Percentiles rank a stretch among this genome's conserved stretches.
These are phyloP conservation scores for Ceratobasidium sp. DNA, from an alignment of 1,284 basidiomycete genomes.

Conservation along the genomic window DNA sequence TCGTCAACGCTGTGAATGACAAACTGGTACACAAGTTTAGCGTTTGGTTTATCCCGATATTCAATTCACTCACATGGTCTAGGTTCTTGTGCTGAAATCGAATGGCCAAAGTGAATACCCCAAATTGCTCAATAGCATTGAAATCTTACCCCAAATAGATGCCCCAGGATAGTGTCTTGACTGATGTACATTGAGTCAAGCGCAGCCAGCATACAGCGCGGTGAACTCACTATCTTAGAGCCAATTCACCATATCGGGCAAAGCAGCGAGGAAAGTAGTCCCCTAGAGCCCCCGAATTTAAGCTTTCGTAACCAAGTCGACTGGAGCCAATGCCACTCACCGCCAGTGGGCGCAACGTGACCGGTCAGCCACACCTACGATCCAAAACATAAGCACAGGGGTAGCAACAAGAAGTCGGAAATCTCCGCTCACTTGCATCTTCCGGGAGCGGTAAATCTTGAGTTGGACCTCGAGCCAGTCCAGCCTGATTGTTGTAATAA, in stretches of 20 bases:
- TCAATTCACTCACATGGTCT: slow-evolving; percentile 67
- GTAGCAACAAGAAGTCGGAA: slow-evolving; percentile 40
- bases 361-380: slow-evolving; percentile 60
- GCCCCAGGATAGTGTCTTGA: slow-evolving; percentile 91
- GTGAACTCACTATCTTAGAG: slow-evolving; percentile 28
- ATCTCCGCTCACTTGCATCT: slow-evolving; percentile 72
- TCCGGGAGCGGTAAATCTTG: slow-evolving; percentile 71
- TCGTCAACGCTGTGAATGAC: slow-evolving; percentile 23
- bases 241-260: slow-evolving; percentile 76
- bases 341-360: slow-evolving; percentile 61
- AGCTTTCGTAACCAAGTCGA: slow-evolving; percentile 29
- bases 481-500: too few relatives aligned
- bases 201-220: neutral
- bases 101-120: neutral
- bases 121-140: neutral
- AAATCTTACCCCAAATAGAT: slow-evolving; percentile 80
- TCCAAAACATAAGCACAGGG: slow-evolving; percentile 43
- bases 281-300: slow-evolving; percentile 54
- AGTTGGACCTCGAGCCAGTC: slow-evolving; percentile 95
- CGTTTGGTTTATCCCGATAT: neutral
- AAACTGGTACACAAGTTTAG: slow-evolving; percentile 10
- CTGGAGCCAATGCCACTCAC: slow-evolving; percentile 12
- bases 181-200: neutral
- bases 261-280: slow-evolving; percentile 90
- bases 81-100: slow-evolving; percentile 73